These are phyloP conservation scores for Falciphora oryzae DNA, from an alignment of 2,329 filamentous ascomycete species.

Conservation along the genomic window DNA sequence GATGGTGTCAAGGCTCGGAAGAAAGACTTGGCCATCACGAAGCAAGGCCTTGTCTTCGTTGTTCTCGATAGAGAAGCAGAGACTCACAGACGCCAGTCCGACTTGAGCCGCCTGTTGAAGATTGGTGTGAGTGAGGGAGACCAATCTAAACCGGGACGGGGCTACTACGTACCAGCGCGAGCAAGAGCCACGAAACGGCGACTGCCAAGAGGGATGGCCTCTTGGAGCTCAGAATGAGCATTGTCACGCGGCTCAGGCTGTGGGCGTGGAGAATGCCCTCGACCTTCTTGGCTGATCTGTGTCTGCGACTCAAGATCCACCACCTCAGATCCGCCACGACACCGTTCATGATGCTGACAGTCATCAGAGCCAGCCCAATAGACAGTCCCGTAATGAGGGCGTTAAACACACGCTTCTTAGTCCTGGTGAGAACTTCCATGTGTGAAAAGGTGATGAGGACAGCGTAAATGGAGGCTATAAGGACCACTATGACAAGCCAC, in stretches of 20 bases:
- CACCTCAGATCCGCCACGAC: slow-evolving; percentile 40
- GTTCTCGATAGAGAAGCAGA: slow-evolving; percentile 36
- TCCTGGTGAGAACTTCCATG: neutral
- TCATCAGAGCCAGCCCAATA: slow-evolving; percentile 35
- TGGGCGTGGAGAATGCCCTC: slow-evolving; percentile 6
- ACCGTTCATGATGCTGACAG: slow-evolving; percentile 35
- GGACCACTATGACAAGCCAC: neutral
- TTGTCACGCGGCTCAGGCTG: slow-evolving; percentile 6
- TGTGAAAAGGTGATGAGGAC: slow-evolving; percentile 3
- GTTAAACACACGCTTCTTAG: slow-evolving; percentile 27
- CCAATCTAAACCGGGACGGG: neutral
- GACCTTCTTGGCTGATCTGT: slow-evolving; percentile 34
- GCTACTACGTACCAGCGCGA: slow-evolving; percentile 1
- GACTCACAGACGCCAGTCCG: slow-evolving; percentile 27
- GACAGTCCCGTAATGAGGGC: slow-evolving; percentile 37
- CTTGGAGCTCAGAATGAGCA: slow-evolving; percentile 6
- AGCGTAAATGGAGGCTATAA: slow-evolving; percentile 1
- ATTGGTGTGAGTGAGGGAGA: neutral
- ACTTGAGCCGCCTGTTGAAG: slow-evolving; percentile 3
- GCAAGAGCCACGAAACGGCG: neutral
- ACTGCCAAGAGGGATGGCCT: neutral
- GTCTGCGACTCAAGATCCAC: slow-evolving; percentile 34
- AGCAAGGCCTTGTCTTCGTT: slow-evolving; percentile 28
- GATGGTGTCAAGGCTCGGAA: slow-evolving; percentile 31
- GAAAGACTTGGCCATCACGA: slow-evolving; percentile 26